A percentile compares a stretch with the other conserved stretches of the same genome.
Evolutionary conservation across 1,284 basidiomycete genomes (phyloP).

Genomic region (Apiotrichum gracile): DNA sequence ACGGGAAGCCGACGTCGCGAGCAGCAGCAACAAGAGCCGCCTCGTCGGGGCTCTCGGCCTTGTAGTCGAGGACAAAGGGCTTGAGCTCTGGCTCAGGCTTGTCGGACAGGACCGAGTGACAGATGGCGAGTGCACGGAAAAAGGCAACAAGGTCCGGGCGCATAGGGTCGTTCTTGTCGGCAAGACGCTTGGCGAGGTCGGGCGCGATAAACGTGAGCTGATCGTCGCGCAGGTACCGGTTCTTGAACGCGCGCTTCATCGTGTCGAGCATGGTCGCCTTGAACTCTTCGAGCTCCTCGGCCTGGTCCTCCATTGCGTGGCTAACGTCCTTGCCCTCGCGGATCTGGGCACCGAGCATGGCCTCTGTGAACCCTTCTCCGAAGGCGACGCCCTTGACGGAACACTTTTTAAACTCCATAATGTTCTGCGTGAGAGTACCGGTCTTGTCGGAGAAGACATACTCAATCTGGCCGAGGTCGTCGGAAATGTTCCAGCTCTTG

Average conservation of each 20-base stretch:
- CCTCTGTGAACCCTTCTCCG: constrained; percentile 91
- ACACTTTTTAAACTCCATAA: constrained; percentile 98
- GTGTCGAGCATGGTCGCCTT: constrained; percentile 73
- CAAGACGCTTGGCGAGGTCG: constrained; percentile 69
- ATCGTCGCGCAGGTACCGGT: constrained; percentile 75
- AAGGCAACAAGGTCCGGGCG: constrained; percentile 69
- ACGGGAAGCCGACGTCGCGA: constrained; percentile 87
- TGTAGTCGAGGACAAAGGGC: constrained; percentile 75
- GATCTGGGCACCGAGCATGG: constrained; percentile 83
- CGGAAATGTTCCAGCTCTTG: constrained; percentile 97
- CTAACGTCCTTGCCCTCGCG: constrained; percentile 65
- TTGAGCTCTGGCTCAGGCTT: constrained; percentile 59
- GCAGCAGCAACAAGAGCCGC: constrained; percentile 88
- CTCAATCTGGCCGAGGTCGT: constrained; percentile 96
- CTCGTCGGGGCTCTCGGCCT: constrained; percentile 87
- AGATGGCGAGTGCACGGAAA: constrained; percentile 84
- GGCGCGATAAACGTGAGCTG: constrained; percentile 86
- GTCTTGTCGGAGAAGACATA: constrained; percentile 99
- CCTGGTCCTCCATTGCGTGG: constrained; percentile 65
- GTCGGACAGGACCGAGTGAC: constrained; percentile 80
- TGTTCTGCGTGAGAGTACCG: constrained; percentile 88
- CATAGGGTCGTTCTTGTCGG: constrained; percentile 59
- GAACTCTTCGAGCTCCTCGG: constrained; percentile 57
- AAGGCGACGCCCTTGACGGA: constrained; percentile 78
- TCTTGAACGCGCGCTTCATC: constrained; percentile 76